Evolutionary conservation across 805 yeast genomes (phyloP), one percentile per base, ranked within the genome.

Genomic region (Cyberlindnera mycetangii): DNA sequence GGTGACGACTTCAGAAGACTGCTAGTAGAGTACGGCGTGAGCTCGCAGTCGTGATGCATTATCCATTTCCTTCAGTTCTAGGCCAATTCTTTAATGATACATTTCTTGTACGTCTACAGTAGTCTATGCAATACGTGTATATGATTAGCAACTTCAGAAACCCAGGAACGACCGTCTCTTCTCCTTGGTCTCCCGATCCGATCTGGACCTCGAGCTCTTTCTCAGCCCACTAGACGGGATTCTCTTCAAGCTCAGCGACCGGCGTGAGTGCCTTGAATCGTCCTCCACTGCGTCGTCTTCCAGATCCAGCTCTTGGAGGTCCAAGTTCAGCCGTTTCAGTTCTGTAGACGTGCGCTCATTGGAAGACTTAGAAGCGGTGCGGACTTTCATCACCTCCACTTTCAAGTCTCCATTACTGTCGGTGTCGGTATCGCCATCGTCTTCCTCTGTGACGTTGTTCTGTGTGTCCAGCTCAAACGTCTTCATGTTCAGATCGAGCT

Each of bases 1-100:
- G 68, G 68, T 20, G 61, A 62, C 38, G 66, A 63, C 24, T 62
- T 61, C 43, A 51, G 48, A 33, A 44, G 41, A 32, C 37, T 52
- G 24, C 34, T 55, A 22, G 30, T 51, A 21, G 44, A 54, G 17
- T 52, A 54, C 32, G 53, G 55, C 3, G 32, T 45, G 27, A 50
- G 38, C n/a, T 34, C 37, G 8, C 17, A 24, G 10, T n/a, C 8
- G 17, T 30, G 5, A 4, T 30, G 19, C 11, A 8, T 30, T 7
- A 17, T 4, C 19, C 11, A 32, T 32, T 7, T 20, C 14, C 28
- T 25, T 25, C 28, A 25, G 28, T 25, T 25, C 28, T 25, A n/a
- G 14, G 28, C 5, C 12, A 12, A 22, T 10, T n/a, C 14, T 25
- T 25, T 25, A 25, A 25, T 25, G 12, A 6, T 7, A 7, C 12